Conservation (phyloP, 768 basidiomycete genomes). For the Boletus patriciae region DNA sequence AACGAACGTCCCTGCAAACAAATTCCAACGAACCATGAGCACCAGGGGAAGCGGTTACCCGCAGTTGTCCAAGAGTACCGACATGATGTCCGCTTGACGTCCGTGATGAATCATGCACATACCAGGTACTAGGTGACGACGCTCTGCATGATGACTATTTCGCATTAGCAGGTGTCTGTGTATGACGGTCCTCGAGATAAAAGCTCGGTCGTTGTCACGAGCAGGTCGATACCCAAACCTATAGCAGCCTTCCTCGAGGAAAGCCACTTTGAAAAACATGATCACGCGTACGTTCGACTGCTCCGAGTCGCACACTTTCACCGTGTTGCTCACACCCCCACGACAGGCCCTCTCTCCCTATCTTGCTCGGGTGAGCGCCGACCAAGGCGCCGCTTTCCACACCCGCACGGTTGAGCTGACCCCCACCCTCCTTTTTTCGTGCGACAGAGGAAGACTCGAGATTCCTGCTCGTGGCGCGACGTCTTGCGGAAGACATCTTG, state of each 20-base stretch:
- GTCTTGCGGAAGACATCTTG: conserved; percentile 56
- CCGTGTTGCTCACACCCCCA: not conserved
- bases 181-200: not conserved
- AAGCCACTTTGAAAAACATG: conserved; percentile 50
- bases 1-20: no score
- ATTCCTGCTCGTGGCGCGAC: conserved; percentile 49
- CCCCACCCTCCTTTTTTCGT: not conserved
- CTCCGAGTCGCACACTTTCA: not conserved
- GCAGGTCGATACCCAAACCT: not conserved
- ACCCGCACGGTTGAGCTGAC: not conserved
- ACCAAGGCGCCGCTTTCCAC: no score
- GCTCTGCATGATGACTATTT: no score
- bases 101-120: no score
- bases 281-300: conserved; percentile 40
- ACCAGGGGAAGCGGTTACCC: not conserved
- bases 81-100: not conserved
- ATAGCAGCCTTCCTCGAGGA: conserved; percentile 49
- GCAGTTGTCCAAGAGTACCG: not conserved
- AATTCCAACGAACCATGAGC: no score
- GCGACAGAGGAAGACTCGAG: conserved; percentile 48
- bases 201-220: not conserved
- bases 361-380: conserved; percentile 26
- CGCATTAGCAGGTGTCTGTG: no score
- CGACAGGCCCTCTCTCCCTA: conserved; percentile 19
- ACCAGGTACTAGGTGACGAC: no score